A percentile compares a stretch with the other conserved stretches of the same genome.
These are phyloP conservation scores for Digitaria exilis DNA, from an alignment of 202 grass and related monocot species.

Conservation along the genomic window DNA sequence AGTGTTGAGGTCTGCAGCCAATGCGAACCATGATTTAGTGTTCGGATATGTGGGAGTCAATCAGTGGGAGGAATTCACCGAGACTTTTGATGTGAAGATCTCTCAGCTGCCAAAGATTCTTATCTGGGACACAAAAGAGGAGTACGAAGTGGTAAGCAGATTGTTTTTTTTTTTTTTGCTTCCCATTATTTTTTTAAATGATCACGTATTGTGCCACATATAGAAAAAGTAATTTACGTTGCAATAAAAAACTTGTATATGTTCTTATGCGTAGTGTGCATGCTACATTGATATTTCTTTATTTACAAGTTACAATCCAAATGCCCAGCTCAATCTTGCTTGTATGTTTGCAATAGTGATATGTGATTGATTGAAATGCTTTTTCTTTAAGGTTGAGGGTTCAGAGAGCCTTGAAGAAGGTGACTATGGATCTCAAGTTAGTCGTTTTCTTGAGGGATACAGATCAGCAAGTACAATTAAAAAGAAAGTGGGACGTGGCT, in stretches of 20 bases:
- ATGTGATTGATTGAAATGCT: too few species aligned
- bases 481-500: conserved; percentile 50
- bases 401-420: conserved; percentile 66
- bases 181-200: neutral
- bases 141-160: conserved; percentile 83
- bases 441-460: conserved; percentile 74
- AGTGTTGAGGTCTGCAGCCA: conserved; percentile 76
- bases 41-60: conserved; percentile 84
- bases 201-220: neutral
- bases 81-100: conserved; percentile 68
- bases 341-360: too few species aligned
- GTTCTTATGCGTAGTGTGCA: neutral
- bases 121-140: conserved; percentile 82
- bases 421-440: conserved; percentile 76
- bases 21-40: conserved; percentile 84
- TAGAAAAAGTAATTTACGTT: neutral
- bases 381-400: conserved; percentile 64
- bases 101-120: conserved; percentile 71
- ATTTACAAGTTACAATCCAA: neutral
- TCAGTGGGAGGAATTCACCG: conserved; percentile 83
- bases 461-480: conserved; percentile 75
- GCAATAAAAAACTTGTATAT: too few species aligned
- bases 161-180: neutral
- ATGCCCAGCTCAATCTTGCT: conserved; percentile 9
- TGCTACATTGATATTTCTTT: neutral